phyloP scores from a whole-genome alignment of 768 basidiomycete genomes.

The Crassisporium funariophilum region DNA sequence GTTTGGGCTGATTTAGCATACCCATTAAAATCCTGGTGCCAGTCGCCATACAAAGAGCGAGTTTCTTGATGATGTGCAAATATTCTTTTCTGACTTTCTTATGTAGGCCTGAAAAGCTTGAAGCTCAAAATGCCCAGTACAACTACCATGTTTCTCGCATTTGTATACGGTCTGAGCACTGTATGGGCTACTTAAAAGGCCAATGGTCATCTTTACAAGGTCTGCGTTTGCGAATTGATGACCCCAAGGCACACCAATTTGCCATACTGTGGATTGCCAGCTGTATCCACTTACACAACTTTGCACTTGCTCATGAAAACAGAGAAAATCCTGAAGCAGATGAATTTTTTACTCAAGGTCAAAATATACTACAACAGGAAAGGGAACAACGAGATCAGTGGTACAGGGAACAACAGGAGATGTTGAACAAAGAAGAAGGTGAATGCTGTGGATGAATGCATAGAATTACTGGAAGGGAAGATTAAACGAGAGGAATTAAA shows the following conservation, averaged over 20 bases:
- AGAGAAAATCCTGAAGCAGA: conserved; percentile 6
- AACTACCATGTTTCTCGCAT: conserved; percentile 29
- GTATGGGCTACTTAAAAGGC: conserved; percentile 32
- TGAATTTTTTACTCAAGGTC: conserved; percentile 10
- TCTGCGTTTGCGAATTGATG: conserved; percentile 25
- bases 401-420: conserved; percentile 3
- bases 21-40: conserved; percentile 21
- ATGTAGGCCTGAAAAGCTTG: conserved; percentile 24
- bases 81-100: neutral
- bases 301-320: conserved; percentile 27
- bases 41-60: conserved; percentile 18
- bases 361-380: neutral
- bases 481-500: conserved; percentile 25
- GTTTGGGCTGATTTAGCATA: conserved; percentile 44
- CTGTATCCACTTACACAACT: conserved; percentile 33
- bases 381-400: neutral
- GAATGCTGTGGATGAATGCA: conserved; percentile 5
- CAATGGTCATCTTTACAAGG: conserved; percentile 27
- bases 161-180: conserved; percentile 32
- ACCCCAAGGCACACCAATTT: conserved; percentile 10
- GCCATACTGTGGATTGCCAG: conserved; percentile 29
- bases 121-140: conserved; percentile 16
- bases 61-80: conserved; percentile 1
- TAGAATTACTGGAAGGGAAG: conserved; percentile 19
- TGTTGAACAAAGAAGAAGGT: conserved; percentile 5